A percentile compares a stretch with the other conserved stretches of the same genome.
Conservation (phyloP, 2,329 filamentous ascomycete genomes). For the Talaromyces sp. region DNA sequence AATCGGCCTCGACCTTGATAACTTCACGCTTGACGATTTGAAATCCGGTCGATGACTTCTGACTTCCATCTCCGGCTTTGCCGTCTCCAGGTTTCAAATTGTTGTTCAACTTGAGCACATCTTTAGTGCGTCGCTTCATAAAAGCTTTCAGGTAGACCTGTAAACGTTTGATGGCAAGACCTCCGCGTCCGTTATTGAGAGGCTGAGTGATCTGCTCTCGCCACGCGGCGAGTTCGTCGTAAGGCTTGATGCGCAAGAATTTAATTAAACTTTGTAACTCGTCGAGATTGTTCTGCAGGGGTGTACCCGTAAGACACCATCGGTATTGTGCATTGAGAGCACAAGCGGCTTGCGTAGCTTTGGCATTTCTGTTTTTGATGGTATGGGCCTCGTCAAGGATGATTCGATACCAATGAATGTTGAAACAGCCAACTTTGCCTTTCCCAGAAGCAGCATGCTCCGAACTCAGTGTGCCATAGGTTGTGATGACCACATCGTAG, state of each 20-base stretch:
- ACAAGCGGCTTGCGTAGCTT: slow-evolving; percentile 88
- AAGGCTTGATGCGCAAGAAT: slow-evolving; percentile 88
- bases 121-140: slow-evolving; percentile 98
- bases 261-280: slow-evolving; percentile 91
- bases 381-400: slow-evolving; percentile 96
- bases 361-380: slow-evolving; percentile 97
- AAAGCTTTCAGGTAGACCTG: slow-evolving; percentile 84
- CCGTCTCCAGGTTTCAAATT: slow-evolving; percentile 69
- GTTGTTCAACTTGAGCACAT: slow-evolving; percentile 85
- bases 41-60: slow-evolving; percentile 63
- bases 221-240: slow-evolving; percentile 81
- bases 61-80: slow-evolving; percentile 49
- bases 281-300: slow-evolving; percentile 97
- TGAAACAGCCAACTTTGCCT: slow-evolving; percentile 75
- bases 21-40: slow-evolving; percentile 90
- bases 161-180: slow-evolving; percentile 80
- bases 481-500: slow-evolving; percentile 96
- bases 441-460: slow-evolving; percentile 65
- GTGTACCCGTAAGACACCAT: slow-evolving; percentile 95
- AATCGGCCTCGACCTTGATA: slow-evolving; percentile 70
- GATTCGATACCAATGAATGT: slow-evolving; percentile 88
- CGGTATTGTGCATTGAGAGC: slow-evolving; percentile 80
- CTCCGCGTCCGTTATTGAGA: slow-evolving; percentile 83
- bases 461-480: slow-evolving; percentile 90
- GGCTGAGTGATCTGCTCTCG: slow-evolving; percentile 85